phyloP scores from a whole-genome alignment of 164 flowering plant species.

The Cinnamomum chago region DNA sequence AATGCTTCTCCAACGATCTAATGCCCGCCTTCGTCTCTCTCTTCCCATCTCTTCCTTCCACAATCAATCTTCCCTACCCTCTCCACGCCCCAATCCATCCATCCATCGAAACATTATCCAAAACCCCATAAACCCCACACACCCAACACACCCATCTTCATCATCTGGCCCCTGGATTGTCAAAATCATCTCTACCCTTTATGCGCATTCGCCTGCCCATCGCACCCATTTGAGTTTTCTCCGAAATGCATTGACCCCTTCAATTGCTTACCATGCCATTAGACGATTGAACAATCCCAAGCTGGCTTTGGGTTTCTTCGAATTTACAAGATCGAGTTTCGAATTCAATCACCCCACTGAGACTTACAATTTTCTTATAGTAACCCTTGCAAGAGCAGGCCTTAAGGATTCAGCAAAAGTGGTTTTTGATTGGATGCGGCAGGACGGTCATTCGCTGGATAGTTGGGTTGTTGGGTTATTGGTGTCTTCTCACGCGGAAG shows the following conservation, averaged over 20 bases:
- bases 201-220: background rate
- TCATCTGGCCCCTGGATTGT: slow-evolving; percentile 25
- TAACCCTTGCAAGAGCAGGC: slow-evolving; percentile 45
- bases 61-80: background rate
- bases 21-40: background rate
- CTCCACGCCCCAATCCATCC: too few species aligned
- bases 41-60: background rate
- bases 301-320: slow-evolving; percentile 46
- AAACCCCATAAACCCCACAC: background rate
- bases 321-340: slow-evolving; percentile 37
- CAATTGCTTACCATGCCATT: slow-evolving; percentile 45
- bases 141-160: too few species aligned
- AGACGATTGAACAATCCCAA: slow-evolving; percentile 29
- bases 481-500: slow-evolving; percentile 36
- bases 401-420: slow-evolving; percentile 39
- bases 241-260: slow-evolving; percentile 37
- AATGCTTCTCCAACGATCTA: slow-evolving; percentile 6
- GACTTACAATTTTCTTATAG: slow-evolving; percentile 50
- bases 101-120: background rate
- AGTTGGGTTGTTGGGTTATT: slow-evolving; percentile 30
- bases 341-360: slow-evolving; percentile 32
- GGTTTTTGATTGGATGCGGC: slow-evolving; percentile 48
- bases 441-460: slow-evolving; percentile 50
- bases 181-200: slow-evolving; percentile 23
- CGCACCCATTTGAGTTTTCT: slow-evolving; percentile 24